Evolutionary conservation across 1,139 yeast species (phyloP), one percentile per base, ranked within the genome.

Genomic region (Geotrichum siamense): DNA sequence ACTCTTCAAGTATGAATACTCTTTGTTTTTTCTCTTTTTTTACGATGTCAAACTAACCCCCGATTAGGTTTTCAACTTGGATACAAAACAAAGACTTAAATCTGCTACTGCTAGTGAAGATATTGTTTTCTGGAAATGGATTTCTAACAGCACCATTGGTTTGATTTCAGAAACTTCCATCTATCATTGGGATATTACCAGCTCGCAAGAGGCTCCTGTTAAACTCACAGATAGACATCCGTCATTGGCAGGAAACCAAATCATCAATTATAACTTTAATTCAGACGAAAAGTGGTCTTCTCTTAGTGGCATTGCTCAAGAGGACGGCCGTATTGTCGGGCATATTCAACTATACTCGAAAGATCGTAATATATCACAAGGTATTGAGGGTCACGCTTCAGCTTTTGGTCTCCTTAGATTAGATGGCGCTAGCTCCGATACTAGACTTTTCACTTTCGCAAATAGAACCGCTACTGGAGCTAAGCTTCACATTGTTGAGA

Each of bases 341-440:
- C 94, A 86, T 66, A 83, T 91, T 62, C 99, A 93, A 70, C 76
- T 93, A 52, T 93, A 72, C 67, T 83, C 95, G 49, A 82, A 80
- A 62, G 78, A 81, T 47, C 80, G 97, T 65, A 82, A 84, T 60
- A 86, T 89, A 41, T 87, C 97, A 15, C 99, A 93, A 69, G 93
- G 95, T 23, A 86, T 93, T 57, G 97, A 93, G 62, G 98, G 98
- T 55, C 98, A 93, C 64, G 97, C 94, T 45, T 91, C 95, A 48
- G 79, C 80, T 42, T 93, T 93, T 67, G 89, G 95, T 43, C 71
- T 75, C 48, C 66, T 91, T 52, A 74, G 79, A 53, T 71, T 89
- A 55, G 81, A 78, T 45, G 91, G 89, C 42, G 86, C 89, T 36
- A 56, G 78, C 20, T 65, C 72, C 28, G 93, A 89, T 48, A 84